A percentile compares a stretch with the other conserved stretches of the same genome.
Evolutionary conservation across 2,329 filamentous ascomycete species (phyloP).

Genomic region (Didymosphaeria variabile): DNA sequence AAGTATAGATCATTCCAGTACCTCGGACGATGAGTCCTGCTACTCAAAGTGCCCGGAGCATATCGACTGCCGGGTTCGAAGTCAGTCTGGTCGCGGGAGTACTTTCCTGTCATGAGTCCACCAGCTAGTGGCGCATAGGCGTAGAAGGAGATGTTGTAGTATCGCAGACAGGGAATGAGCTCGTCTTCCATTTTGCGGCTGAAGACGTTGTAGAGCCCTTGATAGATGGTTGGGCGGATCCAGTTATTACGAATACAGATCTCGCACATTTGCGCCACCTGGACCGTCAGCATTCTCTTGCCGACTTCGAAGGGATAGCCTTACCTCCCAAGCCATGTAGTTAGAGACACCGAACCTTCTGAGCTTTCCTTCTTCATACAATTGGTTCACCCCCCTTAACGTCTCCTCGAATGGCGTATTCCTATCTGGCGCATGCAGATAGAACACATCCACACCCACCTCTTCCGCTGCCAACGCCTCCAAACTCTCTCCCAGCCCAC

Average conservation of each 20-base stretch:
- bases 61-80: conserved; percentile 52
- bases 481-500: not conserved
- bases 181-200: conserved; percentile 19
- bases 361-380: conserved; percentile 58
- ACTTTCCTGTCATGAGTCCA: conserved; percentile 25
- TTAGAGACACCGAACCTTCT: conserved; percentile 57
- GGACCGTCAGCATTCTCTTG: not conserved
- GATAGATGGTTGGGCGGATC: conserved; percentile 56
- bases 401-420: conserved; percentile 55
- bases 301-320: conserved; percentile 26
- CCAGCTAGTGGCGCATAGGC: conserved; percentile 29
- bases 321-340: conserved; percentile 53
- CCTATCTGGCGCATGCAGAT: conserved; percentile 58
- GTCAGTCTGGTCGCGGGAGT: conserved; percentile 57
- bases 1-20: conserved; percentile 57
- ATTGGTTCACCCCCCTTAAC: conserved; percentile 55
- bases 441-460: conserved; percentile 52
- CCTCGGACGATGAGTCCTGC: conserved; percentile 46
- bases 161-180: conserved; percentile 5
- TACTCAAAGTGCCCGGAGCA: conserved; percentile 52
- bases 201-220: conserved; percentile 43
- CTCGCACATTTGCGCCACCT: conserved; percentile 59
- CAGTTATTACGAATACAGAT: conserved; percentile 54
- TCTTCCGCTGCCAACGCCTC: conserved; percentile 21
- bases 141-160: conserved; percentile 3